A percentile compares a stretch with the other conserved stretches of the same genome.
Conservation (phyloP, 2,329 filamentous ascomycete species). For the Aspergillus ibericus region DNA sequence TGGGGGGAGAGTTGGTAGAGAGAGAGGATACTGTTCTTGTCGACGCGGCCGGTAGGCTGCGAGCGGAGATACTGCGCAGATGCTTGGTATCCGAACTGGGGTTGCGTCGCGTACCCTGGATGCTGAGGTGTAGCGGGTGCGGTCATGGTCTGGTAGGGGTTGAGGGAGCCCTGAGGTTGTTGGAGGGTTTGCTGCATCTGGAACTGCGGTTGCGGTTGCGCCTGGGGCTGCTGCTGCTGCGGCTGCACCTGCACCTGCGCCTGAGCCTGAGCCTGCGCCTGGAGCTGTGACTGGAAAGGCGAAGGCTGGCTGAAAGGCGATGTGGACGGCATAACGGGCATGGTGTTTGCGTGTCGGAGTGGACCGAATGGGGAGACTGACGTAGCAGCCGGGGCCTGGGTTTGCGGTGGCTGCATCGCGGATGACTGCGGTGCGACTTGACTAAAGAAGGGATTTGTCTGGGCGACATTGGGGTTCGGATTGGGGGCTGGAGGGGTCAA, state of each 20-base stretch:
- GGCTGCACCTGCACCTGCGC: constrained; percentile 7
- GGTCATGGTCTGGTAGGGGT: constrained; percentile 35
- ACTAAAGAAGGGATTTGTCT: constrained; percentile 39
- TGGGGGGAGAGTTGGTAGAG: constrained; percentile 47
- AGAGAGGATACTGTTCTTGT: constrained; percentile 49
- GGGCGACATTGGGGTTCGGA: constrained; percentile 25
- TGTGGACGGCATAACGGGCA: constrained; percentile 35
- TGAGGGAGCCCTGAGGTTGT: constrained; percentile 26
- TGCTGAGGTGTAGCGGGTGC: constrained; percentile 27
- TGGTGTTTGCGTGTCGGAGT: constrained; percentile 41
- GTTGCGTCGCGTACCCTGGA: constrained; percentile 27
- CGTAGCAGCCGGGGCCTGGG: constrained; percentile 16
- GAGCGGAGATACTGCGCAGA: constrained; percentile 32
- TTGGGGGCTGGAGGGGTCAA: constrained; percentile 25
- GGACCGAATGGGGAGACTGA: constrained; percentile 16
- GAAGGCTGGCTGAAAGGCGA: constrained; percentile 32
- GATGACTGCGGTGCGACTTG: constrained; percentile 25
- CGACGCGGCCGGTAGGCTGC: constrained; percentile 45
- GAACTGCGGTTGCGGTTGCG: constrained; percentile 22
- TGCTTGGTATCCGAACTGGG: constrained; percentile 23
- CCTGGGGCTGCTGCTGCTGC: constrained; percentile 21
- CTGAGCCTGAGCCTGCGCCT: constrained; percentile 24
- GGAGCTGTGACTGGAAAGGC: constrained; percentile 29
- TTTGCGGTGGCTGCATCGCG: constrained; percentile 22
- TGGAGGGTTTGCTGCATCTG: constrained; percentile 11